Conservation (phyloP, 331 rosid genomes). For the Pyracantha coccinea region DNA sequence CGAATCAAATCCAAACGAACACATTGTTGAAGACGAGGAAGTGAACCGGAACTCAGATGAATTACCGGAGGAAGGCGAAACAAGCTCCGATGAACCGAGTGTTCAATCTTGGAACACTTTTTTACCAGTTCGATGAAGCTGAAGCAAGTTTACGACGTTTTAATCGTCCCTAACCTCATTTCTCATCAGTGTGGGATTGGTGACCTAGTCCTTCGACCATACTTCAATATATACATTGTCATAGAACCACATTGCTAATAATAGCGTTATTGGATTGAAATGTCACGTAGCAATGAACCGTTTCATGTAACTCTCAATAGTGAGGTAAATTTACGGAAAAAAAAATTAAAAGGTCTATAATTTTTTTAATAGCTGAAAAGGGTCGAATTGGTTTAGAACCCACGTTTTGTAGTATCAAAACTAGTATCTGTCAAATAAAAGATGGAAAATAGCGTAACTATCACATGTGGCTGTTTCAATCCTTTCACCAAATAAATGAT, state of each 20-base stretch:
- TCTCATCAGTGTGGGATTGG: neutral
- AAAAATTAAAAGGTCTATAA: neutral
- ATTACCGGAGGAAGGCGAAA: constrained; percentile 21
- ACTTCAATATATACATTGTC: too few species aligned
- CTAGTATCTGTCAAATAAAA: neutral
- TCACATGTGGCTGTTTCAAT: constrained; percentile 2
- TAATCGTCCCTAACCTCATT: neutral
- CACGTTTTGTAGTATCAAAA: neutral
- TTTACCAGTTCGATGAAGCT: neutral
- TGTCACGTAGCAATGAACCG: too few species aligned
- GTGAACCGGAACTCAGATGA: constrained; percentile 15
- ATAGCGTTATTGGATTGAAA: too few species aligned
- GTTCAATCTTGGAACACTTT: constrained; percentile 13
- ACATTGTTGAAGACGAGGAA: constrained; percentile 26
- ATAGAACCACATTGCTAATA: too few species aligned
- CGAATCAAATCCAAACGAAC: constrained; percentile 24
- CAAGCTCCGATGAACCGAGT: constrained; percentile 14
- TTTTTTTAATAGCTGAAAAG: neutral
- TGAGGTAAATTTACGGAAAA: too few species aligned
- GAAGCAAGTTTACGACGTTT: neutral
- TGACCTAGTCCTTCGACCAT: too few species aligned
- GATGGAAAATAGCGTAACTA: neutral
- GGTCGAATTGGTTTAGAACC: neutral
- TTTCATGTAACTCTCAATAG: too few species aligned
- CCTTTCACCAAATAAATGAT: constrained; percentile 10